These are phyloP conservation scores for Exophiala aquamarina DNA, from an alignment of 2,329 filamentous ascomycete genomes.

Conservation along the genomic window DNA sequence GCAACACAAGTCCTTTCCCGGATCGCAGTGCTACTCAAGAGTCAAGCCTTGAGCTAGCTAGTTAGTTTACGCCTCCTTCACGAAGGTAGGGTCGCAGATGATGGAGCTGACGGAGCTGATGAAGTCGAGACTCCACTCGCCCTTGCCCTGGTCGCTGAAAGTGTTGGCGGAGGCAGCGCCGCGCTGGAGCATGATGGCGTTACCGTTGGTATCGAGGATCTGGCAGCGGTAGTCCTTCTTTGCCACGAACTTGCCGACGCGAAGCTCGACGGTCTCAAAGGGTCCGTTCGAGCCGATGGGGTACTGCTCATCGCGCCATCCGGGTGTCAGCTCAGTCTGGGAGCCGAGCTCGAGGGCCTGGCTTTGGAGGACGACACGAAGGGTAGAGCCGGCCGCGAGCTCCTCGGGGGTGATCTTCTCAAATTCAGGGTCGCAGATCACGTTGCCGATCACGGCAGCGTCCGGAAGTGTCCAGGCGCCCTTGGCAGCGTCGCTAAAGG, in stretches of 20 bases:
- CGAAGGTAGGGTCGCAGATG: slow-evolving; percentile 25
- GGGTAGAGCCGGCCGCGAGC: slow-evolving; percentile 2
- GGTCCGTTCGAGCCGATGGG: slow-evolving; percentile 14
- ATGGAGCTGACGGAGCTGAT: slow-evolving; percentile 39
- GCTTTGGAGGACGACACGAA: slow-evolving; percentile 17
- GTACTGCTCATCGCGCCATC: slow-evolving; percentile 24
- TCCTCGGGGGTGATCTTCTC: slow-evolving; percentile 13
- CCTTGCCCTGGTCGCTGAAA: slow-evolving; percentile 23
- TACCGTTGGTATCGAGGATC: slow-evolving; percentile 18
- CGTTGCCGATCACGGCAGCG: slow-evolving; percentile 16
- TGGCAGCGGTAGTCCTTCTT: slow-evolving; percentile 22
- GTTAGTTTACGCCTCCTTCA: too few species aligned
- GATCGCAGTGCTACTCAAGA: too few species aligned
- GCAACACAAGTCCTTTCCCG: too few species aligned
- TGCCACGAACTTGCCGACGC: slow-evolving; percentile 17
- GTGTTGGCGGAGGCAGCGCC: slow-evolving; percentile 22
- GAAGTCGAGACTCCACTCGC: slow-evolving; percentile 29
- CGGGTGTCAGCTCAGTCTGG: slow-evolving; percentile 23
- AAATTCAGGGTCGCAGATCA: slow-evolving; percentile 24
- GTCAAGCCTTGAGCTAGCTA: too few species aligned
- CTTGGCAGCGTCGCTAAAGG: slow-evolving; percentile 24
- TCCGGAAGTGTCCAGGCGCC: slow-evolving; percentile 22
- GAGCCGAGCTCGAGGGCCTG: slow-evolving; percentile 19
- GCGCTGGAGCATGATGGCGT: slow-evolving; percentile 17
- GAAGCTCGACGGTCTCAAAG: slow-evolving; percentile 23